Conservation (phyloP, 2,329 filamentous ascomycete genomes). For the Cercospora beticola region DNA sequence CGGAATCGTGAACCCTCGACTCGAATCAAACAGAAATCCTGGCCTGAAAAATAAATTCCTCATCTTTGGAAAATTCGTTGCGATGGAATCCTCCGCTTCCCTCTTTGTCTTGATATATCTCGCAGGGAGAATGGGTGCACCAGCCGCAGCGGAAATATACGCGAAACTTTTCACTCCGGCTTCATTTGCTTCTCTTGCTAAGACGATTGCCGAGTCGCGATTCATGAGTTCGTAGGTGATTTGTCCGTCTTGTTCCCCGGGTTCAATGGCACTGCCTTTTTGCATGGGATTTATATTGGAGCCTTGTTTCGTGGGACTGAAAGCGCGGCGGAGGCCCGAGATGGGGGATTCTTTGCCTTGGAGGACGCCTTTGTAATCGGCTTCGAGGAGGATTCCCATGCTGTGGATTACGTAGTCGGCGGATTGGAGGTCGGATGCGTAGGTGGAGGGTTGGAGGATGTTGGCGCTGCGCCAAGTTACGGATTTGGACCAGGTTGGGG, state of each 20-base stretch:
- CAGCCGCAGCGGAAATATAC: slow-evolving; percentile 85
- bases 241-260: slow-evolving; percentile 68
- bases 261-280: slow-evolving; percentile 60
- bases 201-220: slow-evolving; percentile 77
- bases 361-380: slow-evolving; percentile 93
- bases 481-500: slow-evolving; percentile 76
- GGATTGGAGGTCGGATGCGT: slow-evolving; percentile 70
- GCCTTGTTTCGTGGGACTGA: slow-evolving; percentile 63
- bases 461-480: slow-evolving; percentile 88
- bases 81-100: slow-evolving; percentile 78
- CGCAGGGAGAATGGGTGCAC: slow-evolving; percentile 77
- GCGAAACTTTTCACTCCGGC: slow-evolving; percentile 70
- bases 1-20: slow-evolving; percentile 76
- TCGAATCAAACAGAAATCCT: slow-evolving; percentile 85
- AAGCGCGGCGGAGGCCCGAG: slow-evolving; percentile 73
- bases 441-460: slow-evolving; percentile 78
- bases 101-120: slow-evolving; percentile 91
- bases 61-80: slow-evolving; percentile 69
- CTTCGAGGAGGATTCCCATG: slow-evolving; percentile 94
- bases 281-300: slow-evolving; percentile 67
- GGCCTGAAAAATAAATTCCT: slow-evolving; percentile 80
- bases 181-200: slow-evolving; percentile 72
- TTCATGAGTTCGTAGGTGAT: slow-evolving; percentile 98
- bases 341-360: slow-evolving; percentile 81
- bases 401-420: slow-evolving; percentile 88